phyloP scores from a whole-genome alignment of 2,329 filamentous ascomycete genomes.

The Mollisia scopiformis region DNA sequence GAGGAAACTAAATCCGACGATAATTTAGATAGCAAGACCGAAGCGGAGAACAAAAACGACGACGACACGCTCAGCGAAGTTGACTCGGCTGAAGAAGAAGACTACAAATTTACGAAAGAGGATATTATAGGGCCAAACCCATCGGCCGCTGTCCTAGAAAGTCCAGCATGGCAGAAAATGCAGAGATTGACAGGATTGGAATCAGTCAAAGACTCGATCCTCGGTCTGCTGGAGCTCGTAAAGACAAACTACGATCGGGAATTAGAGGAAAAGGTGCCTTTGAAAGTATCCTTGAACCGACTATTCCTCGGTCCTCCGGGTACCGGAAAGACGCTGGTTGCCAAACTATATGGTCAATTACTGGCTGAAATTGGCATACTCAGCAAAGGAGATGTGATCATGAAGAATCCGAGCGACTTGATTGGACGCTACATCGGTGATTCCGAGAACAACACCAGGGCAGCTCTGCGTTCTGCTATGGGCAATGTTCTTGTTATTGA shows the following conservation, averaged over 20 bases:
- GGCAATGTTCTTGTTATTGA: conserved; percentile 83
- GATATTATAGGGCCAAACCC: conserved; percentile 76
- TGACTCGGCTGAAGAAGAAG: conserved; percentile 58
- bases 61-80: conserved; percentile 55
- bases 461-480: conserved; percentile 63
- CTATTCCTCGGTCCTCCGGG: conserved; percentile 75
- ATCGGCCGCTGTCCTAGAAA: conserved; percentile 51
- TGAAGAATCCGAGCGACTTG: conserved; percentile 77
- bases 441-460: conserved; percentile 74
- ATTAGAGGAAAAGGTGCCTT: conserved; percentile 58
- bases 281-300: conserved; percentile 67
- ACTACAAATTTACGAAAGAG: conserved; percentile 62
- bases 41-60: background rate
- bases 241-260: conserved; percentile 68
- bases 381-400: conserved; percentile 66
- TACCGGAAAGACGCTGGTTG: conserved; percentile 77
- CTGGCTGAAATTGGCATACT: conserved; percentile 69
- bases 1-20: background rate
- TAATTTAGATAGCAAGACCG: background rate
- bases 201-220: conserved; percentile 64
- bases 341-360: conserved; percentile 71
- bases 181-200: conserved; percentile 60
- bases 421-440: conserved; percentile 63
- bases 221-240: conserved; percentile 61
- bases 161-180: conserved; percentile 59